Conservation (phyloP, 2,329 filamentous ascomycete species). For the Plenodomus tracheiphilus region DNA sequence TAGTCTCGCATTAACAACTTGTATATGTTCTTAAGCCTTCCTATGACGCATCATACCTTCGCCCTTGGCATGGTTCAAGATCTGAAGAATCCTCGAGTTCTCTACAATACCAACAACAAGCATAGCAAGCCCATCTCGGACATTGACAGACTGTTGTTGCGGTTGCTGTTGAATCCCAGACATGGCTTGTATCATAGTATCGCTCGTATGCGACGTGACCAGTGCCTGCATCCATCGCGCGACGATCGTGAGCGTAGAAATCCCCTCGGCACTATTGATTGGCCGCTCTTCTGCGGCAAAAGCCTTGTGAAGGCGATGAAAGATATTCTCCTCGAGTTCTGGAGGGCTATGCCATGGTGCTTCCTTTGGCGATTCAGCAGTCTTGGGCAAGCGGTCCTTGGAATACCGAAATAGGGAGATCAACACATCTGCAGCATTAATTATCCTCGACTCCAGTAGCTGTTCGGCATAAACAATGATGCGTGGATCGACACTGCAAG, state of each 20-base stretch:
- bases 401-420: constrained; percentile 38
- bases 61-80: constrained; percentile 57
- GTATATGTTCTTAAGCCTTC: too few relatives aligned
- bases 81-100: constrained; percentile 58
- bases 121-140: constrained; percentile 66
- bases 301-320: constrained; percentile 41
- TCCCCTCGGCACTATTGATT: constrained; percentile 32
- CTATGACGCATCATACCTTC: constrained; percentile 55
- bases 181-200: constrained; percentile 46
- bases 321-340: constrained; percentile 44
- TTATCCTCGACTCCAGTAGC: constrained; percentile 34
- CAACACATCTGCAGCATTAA: constrained; percentile 43
- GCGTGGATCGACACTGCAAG: constrained; percentile 39
- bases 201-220: constrained; percentile 45
- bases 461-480: constrained; percentile 41
- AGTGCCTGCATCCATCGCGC: constrained; percentile 46
- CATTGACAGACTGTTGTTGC: constrained; percentile 62
- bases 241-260: constrained; percentile 34
- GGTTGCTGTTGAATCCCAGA: constrained; percentile 50
- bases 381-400: constrained; percentile 35
- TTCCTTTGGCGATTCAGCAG: constrained; percentile 20
- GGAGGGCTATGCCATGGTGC: constrained; percentile 38
- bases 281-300: constrained; percentile 41
- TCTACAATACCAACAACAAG: constrained; percentile 66
- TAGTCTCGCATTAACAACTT: constrained; percentile 17